A percentile compares a stretch with the other conserved stretches of the same genome.
Conservation (phyloP, 2,329 filamentous ascomycete genomes). For the Sarocladiaceae sp. region DNA sequence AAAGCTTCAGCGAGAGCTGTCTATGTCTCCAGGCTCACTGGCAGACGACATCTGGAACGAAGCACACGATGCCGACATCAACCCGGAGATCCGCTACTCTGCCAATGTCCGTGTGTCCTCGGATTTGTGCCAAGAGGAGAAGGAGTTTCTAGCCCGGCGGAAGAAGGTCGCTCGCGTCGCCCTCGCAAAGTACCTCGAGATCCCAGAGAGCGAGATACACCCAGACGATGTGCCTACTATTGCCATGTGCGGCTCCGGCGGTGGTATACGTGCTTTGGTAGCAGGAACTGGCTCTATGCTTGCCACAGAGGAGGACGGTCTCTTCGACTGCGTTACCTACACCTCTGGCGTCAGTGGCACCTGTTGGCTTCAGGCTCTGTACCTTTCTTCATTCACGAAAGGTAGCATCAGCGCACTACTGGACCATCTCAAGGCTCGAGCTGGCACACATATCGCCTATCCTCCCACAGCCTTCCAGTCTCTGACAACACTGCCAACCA, state of each 20-base stretch:
- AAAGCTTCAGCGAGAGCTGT: conserved; percentile 83
- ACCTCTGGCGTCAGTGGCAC: conserved; percentile 93
- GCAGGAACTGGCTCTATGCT: conserved; percentile 84
- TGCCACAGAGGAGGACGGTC: conserved; percentile 74
- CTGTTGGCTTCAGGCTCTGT: conserved; percentile 90
- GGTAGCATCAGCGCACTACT: conserved; percentile 64
- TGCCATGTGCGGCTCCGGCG: conserved; percentile 89
- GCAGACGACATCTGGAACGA: conserved; percentile 93
- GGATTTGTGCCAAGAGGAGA: conserved; percentile 78
- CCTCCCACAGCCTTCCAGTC: conserved; percentile 77
- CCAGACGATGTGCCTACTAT: conserved; percentile 90
- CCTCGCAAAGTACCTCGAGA: conserved; percentile 72
- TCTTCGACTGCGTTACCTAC: conserved; percentile 93
- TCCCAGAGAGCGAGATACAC: conserved; percentile 76
- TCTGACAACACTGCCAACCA: conserved; percentile 83
- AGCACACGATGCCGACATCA: conserved; percentile 72
- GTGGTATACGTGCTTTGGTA: conserved; percentile 82
- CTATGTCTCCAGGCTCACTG: conserved; percentile 78
- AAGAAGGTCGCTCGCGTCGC: conserved; percentile 63
- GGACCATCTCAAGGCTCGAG: conserved; percentile 77
- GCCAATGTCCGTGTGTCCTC: conserved; percentile 76
- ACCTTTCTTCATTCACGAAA: conserved; percentile 63
- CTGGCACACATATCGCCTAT: conserved; percentile 87
- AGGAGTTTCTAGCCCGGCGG: conserved; percentile 63
- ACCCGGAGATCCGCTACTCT: conserved; percentile 81